phyloP scores from a whole-genome alignment of 495 filamentous ascomycete species.

The Trichoderma parareesei region DNA sequence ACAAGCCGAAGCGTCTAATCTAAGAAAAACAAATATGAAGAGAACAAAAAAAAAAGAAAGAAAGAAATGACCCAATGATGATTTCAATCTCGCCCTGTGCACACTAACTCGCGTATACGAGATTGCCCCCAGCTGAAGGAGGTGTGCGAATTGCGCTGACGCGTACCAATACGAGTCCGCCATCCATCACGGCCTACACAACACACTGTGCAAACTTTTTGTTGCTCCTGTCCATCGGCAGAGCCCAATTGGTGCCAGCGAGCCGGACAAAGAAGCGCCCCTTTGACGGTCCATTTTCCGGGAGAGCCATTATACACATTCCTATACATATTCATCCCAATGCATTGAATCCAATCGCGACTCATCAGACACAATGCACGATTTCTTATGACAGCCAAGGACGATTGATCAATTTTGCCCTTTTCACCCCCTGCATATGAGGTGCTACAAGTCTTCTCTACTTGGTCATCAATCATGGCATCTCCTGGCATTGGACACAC shows the following conservation, averaged over 20 bases:
- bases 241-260: neutral
- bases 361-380: neutral
- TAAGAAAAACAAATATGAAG: neutral
- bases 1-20: neutral
- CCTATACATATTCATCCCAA: no score
- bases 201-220: neutral
- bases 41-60: neutral
- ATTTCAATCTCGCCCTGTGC: neutral
- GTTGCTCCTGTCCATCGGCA: neutral
- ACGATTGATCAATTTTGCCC: neutral
- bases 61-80: neutral
- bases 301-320: neutral
- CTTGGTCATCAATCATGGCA: neutral
- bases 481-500: neutral
- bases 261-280: neutral
- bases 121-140: neutral
- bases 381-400: neutral
- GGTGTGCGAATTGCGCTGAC: neutral
- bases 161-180: conserved; percentile 4
- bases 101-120: neutral
- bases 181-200: neutral
- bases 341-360: no score
- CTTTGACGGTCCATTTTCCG: neutral
- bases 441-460: no score
- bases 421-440: neutral